Evolutionary conservation across 148 eudicot species (phyloP).

Genomic region (Camellia lanceoleosa): DNA sequence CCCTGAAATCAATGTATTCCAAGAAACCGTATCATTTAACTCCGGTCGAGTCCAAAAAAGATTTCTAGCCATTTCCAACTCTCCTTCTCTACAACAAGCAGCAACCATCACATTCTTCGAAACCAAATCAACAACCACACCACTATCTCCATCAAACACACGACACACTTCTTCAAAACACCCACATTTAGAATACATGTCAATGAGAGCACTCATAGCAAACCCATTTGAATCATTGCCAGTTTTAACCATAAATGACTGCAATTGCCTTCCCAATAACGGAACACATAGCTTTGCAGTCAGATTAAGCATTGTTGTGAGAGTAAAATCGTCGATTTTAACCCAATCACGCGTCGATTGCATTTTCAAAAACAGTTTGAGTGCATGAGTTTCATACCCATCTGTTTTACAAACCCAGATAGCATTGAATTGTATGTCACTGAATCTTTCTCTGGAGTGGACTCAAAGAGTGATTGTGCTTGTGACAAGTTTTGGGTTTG

Average conservation of each 20-base stretch:
- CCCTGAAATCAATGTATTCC: slow-evolving; percentile 86
- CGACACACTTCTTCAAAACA: slow-evolving; percentile 49
- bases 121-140: slow-evolving; percentile 44
- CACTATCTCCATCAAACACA: slow-evolving; percentile 36
- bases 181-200: slow-evolving; percentile 88
- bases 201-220: slow-evolving; percentile 66
- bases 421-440: slow-evolving; percentile 82
- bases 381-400: slow-evolving; percentile 45
- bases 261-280: slow-evolving; percentile 61
- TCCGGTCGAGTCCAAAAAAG: slow-evolving; percentile 51
- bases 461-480: slow-evolving; percentile 49
- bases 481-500: slow-evolving; percentile 34
- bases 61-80: slow-evolving; percentile 50
- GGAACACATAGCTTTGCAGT: slow-evolving; percentile 41
- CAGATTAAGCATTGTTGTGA: slow-evolving; percentile 69
- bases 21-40: slow-evolving; percentile 67
- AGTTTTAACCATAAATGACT: slow-evolving; percentile 67
- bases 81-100: slow-evolving; percentile 75
- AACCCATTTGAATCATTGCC: slow-evolving; percentile 49
- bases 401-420: slow-evolving; percentile 57
- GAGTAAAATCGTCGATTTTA: slow-evolving; percentile 64
- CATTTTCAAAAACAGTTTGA: slow-evolving; percentile 56
- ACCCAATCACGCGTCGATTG: slow-evolving; percentile 20
- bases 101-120: slow-evolving; percentile 78
- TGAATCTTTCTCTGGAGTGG: slow-evolving; percentile 54